Base-by-base conservation (phyloP, 176 grass and related monocot genomes). In the Pontederia crassipes region DNA sequence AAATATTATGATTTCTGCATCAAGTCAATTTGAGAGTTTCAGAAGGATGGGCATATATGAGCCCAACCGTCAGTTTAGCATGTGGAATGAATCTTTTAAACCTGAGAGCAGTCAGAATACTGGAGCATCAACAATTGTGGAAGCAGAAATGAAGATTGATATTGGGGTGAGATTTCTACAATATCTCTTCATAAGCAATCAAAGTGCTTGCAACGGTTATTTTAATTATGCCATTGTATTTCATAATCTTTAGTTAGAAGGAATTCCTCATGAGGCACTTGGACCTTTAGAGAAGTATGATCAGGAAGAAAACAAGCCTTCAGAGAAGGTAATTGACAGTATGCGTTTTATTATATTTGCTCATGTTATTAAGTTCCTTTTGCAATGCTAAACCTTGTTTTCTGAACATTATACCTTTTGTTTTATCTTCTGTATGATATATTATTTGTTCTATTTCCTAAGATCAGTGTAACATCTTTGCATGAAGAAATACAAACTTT, bases 81-180 rank as follows among this genome's bases (percentile, higher is more conserved):
- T 98, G 72, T 98, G 93, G 93, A 74, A 61, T 32, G 84, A 92
- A 9, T 59, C 77, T 1, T 92, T 83, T 70, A 87, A 89, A 74
- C 68, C 86, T 12, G 79, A 81, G 49, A 75, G 67, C 66, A 75
- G 82, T 64, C 93, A 89, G 52, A 81, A 79, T 59, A 92, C 85
- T 45, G 85, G 94, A 60, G 82, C 64, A 12, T 93, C 82, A 45
- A 77, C 75, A 46, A 48, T 78, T 60, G 69, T 86, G 76, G 87
- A 86, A 71, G 53, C 72, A 8, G 94, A 93, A 53, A 66, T 66
- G 14, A 92, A 85, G 65, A 71, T 81, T 35, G 88, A 84, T 15
- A 11, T 65, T 15, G 64, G 52, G 81, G 94, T 91, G 62, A 88
- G 85, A 13, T 68, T 14, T 50, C 29, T 46, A 2, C 17, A 11